These are phyloP conservation scores for Hypomontagnella submonticulosa DNA, from an alignment of 495 filamentous ascomycete genomes.

Conservation along the genomic window DNA sequence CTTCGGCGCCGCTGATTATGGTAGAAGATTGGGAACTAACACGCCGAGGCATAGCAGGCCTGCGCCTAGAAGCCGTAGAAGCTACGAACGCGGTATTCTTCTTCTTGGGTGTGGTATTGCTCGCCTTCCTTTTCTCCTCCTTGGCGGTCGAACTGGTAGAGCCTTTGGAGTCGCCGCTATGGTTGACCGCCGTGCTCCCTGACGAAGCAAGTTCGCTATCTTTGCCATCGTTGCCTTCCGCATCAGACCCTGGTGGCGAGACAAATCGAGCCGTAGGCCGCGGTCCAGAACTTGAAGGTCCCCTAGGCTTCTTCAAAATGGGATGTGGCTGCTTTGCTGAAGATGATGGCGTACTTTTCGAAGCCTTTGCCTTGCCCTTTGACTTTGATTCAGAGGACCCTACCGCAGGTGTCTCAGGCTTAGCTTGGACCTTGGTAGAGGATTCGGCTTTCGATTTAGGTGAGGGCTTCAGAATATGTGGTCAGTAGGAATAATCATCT, in stretches of 20 bases:
- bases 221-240: constrained; percentile 44
- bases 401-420: constrained; percentile 20
- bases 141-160: constrained; percentile 42
- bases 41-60: constrained; percentile 53
- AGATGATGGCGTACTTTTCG: constrained; percentile 30
- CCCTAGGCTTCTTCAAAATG: constrained; percentile 65
- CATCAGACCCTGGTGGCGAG: constrained; percentile 57
- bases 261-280: constrained; percentile 64
- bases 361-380: constrained; percentile 28
- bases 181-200: constrained; percentile 43
- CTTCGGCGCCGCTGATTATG: constrained; percentile 39
- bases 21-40: constrained; percentile 56
- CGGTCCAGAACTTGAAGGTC: constrained; percentile 60
- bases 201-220: constrained; percentile 39
- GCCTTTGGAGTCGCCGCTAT: constrained; percentile 37
- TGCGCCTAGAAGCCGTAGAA: constrained; percentile 49
- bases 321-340: constrained; percentile 53
- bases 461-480: constrained; percentile 38
- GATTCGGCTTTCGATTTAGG: constrained; percentile 36
- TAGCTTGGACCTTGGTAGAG: constrained; percentile 23
- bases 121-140: constrained; percentile 41
- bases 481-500: constrained; percentile 21
- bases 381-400: constrained; percentile 26
- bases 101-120: constrained; percentile 45
- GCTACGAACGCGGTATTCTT: constrained; percentile 49